Evolutionary conservation across 192 early-diverging fungal genomes (phyloP), one percentile per base, ranked within the genome.

Genomic region (Backusella parvicylindrica): DNA sequence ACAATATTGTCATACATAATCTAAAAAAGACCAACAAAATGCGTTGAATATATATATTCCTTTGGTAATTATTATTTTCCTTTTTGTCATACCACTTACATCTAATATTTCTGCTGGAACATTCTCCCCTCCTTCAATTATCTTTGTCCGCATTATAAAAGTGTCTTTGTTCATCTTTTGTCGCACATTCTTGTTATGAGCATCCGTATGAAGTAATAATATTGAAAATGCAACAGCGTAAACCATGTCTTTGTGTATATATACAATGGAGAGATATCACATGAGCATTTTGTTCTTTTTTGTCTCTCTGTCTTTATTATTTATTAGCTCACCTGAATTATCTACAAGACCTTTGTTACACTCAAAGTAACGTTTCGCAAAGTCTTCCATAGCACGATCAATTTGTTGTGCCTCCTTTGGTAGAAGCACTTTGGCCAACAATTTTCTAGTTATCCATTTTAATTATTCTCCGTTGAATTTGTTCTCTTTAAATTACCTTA

Each of bases 321-420:
- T 31, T 85, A 76, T 11, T 88, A 86, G 3, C 32, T 78, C 73
- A 78, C 77, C 77, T 72, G 77, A 50, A 68, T 65, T 73, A 38
- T 82, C 82, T 60, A 91, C 89, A 47, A 95, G 73, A 50, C 85
- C 85, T 0, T 86, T 82, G 76, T 95, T 95, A 77, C 88, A 89
- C 32, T 75, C 75, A 80, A 91, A 85, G 75, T 94, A 95, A 64
- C 86, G 86, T 74, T 82, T 81, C 18, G 92, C 90, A 85, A 95
- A 95, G 12, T 89, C 83, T 28, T 87, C 87, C 68, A 95, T 84
- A 32, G 92, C 88, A 26, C 92, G 86, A 79, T 95, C 94, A 72
- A 95, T 95, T 79, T 95, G 91, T 83, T 94, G 93, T 47, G 89
- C 84, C 84, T 95, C 94, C 60, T 90, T 89, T 8, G 94, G 94